Percentiles rank a stretch among this genome's conserved stretches.
Conservation (phyloP, 2,329 filamentous ascomycete species). For the Alternaria tenuissima region DNA sequence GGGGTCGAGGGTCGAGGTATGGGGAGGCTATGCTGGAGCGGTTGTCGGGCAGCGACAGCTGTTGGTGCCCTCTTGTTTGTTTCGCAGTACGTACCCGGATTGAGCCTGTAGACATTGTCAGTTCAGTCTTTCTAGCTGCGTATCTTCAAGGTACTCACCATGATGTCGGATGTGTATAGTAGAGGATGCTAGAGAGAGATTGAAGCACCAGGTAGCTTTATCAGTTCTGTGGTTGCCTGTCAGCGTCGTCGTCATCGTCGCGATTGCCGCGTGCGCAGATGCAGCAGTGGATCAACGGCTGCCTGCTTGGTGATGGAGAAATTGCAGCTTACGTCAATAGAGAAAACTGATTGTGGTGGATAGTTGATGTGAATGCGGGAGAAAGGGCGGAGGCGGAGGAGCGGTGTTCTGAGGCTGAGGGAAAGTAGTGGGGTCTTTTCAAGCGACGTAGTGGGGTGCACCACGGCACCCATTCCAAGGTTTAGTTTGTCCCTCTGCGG, state of each 20-base stretch:
- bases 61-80: constrained; percentile 22
- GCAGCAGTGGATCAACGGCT: constrained; percentile 25
- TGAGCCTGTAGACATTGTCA: constrained; percentile 48
- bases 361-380: constrained; percentile 26
- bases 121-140: constrained; percentile 5
- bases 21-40: constrained; percentile 13
- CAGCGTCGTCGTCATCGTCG: constrained; percentile 50
- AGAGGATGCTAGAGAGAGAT: constrained; percentile 26
- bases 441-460: constrained; percentile 12
- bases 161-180: constrained; percentile 40
- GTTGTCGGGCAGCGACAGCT: constrained; percentile 22
- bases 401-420: constrained; percentile 38
- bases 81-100: constrained; percentile 52
- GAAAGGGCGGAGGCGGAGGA: constrained; percentile 31
- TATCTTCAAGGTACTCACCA: constrained; percentile 38
- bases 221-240: constrained; percentile 46
- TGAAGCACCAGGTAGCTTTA: constrained; percentile 42
- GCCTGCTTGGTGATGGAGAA: constrained; percentile 21
- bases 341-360: constrained; percentile 28
- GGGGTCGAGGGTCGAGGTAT: constrained; percentile 11
- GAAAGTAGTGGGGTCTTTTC: constrained; percentile 20
- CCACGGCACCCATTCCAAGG: background rate
- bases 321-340: constrained; percentile 40
- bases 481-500: constrained; percentile 28
- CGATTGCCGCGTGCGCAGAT: constrained; percentile 19